These are phyloP conservation scores for Wickerhamomyces subpelliculosus DNA, from an alignment of 805 yeast species.

Conservation along the genomic window DNA sequence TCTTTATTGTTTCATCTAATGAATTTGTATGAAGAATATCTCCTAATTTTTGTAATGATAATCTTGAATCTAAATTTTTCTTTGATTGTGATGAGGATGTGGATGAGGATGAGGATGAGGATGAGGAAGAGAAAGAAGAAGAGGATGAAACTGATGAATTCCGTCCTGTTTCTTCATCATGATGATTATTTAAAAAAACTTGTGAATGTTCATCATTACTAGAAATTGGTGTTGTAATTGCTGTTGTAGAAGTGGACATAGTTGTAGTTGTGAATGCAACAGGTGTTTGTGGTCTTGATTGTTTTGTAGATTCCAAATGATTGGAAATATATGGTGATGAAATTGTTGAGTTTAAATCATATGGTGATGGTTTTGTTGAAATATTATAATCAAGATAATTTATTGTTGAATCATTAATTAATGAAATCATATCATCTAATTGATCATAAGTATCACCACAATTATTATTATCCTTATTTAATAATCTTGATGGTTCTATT, in stretches of 20 bases:
- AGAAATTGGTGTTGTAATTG: not conserved
- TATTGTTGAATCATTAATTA: no score
- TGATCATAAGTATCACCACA: no score
- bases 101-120: not conserved
- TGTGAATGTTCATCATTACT: not conserved
- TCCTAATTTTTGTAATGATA: slow-evolving; percentile 51
- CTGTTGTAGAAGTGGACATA: not conserved
- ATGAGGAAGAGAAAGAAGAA: not conserved
- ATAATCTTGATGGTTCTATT: no score
- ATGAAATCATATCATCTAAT: no score
- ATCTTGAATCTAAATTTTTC: slow-evolving; percentile 39
- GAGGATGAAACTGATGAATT: not conserved
- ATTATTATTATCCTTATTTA: no score
- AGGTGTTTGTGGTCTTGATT: not conserved
- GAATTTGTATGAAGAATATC: slow-evolving; percentile 42
- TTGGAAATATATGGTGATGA: not conserved
- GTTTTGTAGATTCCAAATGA: not conserved
- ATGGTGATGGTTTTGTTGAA: no score
- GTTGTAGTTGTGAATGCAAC: not conserved
- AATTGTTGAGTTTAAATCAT: no score
- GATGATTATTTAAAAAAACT: not conserved
- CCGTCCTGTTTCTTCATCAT: not conserved
- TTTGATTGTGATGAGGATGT: not conserved
- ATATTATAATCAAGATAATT: no score
- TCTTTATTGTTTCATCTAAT: slow-evolving; percentile 45